Conservation (phyloP, 306 rosid genomes). For the Vigna radiata region DNA sequence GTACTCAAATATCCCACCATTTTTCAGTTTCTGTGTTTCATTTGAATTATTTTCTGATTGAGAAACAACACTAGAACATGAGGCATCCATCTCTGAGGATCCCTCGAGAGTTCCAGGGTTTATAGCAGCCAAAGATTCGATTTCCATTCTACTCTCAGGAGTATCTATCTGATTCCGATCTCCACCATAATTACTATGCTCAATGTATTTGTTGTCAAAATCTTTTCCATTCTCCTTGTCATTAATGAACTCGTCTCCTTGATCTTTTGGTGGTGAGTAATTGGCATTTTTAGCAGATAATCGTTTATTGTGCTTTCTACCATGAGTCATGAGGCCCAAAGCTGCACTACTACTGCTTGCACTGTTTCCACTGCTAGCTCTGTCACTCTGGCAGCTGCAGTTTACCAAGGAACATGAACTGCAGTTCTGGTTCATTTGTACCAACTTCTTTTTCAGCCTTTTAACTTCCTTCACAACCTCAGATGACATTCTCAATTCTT, state of each 20-base stretch:
- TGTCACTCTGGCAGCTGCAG: conserved; percentile 97
- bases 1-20: conserved; percentile 91
- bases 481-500: conserved; percentile 81
- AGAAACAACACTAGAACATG: conserved; percentile 48
- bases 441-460: conserved; percentile 89
- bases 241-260: conserved; percentile 49
- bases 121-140: conserved; percentile 46
- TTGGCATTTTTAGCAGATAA: conserved; percentile 51
- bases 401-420: conserved; percentile 87
- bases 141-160: conserved; percentile 37
- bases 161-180: conserved; percentile 30
- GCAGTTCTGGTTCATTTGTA: conserved; percentile 72
- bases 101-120: conserved; percentile 49
- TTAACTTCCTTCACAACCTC: conserved; percentile 97
- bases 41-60: conserved; percentile 50
- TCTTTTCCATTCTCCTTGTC: conserved; percentile 46
- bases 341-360: conserved; percentile 82
- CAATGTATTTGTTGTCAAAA: conserved; percentile 48
- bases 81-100: conserved; percentile 41
- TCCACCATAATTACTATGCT: conserved; percentile 44
- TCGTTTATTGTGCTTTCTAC: conserved; percentile 71
- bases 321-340: conserved; percentile 46
- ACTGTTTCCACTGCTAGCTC: conserved; percentile 97
- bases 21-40: conserved; percentile 61
- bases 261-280: conserved; percentile 56